Conservation (phyloP, 176 grass and related monocot genomes). For the Ananas comosus region DNA sequence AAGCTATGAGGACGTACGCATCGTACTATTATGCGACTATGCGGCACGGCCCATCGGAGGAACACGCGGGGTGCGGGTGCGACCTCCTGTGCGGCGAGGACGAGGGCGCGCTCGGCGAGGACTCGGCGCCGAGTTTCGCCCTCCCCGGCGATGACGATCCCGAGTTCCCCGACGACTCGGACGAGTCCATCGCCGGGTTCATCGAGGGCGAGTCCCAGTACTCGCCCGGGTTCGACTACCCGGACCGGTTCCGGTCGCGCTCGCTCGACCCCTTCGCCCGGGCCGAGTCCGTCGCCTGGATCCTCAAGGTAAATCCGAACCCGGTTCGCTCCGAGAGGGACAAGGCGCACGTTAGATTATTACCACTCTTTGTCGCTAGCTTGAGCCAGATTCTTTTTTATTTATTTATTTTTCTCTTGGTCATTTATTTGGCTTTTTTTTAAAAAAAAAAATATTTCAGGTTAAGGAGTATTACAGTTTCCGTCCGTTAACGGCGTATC, state of each 20-base stretch:
- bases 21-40: not conserved
- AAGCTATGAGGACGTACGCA: not conserved
- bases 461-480: slow-evolving; percentile 58
- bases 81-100: slow-evolving; percentile 76
- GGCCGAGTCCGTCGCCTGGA: slow-evolving; percentile 70
- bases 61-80: slow-evolving; percentile 1
- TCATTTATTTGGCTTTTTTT: not conserved
- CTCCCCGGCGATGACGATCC: slow-evolving; percentile 4
- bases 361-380: not conserved
- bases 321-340: no score
- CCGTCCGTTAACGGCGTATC: slow-evolving; percentile 83
- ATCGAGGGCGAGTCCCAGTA: slow-evolving; percentile 49
- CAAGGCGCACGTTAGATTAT: not conserved
- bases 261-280: slow-evolving; percentile 53
- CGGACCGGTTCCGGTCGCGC: slow-evolving; percentile 53
- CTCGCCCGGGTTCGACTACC: slow-evolving; percentile 61
- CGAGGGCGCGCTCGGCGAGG: slow-evolving; percentile 19
- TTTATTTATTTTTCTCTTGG: not conserved
- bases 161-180: slow-evolving; percentile 14
- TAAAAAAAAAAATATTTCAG: slow-evolving; percentile 23
- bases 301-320: slow-evolving; percentile 56
- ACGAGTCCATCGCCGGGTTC: slow-evolving; percentile 40
- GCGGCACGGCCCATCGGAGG: not conserved
- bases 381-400: slow-evolving; percentile 1
- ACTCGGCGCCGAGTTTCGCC: no score